phyloP scores from a whole-genome alignment of 345 rosid genomes.

The Eucalyptus curtisii region DNA sequence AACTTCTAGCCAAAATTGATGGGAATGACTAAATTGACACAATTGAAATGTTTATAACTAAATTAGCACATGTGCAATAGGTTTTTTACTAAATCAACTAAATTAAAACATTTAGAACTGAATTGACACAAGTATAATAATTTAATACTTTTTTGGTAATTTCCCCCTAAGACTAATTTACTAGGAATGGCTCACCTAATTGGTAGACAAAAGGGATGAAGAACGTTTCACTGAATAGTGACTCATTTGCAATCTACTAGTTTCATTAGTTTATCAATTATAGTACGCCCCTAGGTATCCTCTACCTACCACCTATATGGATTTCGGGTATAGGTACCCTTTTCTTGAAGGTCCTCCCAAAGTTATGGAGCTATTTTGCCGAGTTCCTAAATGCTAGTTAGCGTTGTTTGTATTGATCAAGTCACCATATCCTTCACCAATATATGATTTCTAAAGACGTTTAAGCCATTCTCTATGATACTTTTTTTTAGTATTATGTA shows the following conservation, averaged over 20 bases:
- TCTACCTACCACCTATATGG: too few species aligned
- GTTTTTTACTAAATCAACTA: background rate
- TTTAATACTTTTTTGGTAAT: too few species aligned
- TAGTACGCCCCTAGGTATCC: background rate
- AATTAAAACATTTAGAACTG: too few species aligned
- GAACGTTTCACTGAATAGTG: background rate
- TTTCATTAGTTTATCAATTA: background rate
- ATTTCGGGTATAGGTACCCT: too few species aligned
- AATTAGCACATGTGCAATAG: rapidly evolving
- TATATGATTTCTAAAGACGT: background rate
- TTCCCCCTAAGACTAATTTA: background rate
- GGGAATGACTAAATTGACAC: background rate
- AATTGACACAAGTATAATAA: background rate
- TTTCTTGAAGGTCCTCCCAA: too few species aligned
- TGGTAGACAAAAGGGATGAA: background rate
- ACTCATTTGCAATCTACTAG: background rate
- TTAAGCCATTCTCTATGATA: background rate
- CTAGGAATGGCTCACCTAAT: background rate
- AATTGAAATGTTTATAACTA: too few species aligned
- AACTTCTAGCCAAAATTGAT: background rate
- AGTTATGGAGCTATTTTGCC: too few species aligned
- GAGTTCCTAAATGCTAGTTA: background rate
- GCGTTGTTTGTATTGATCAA: background rate
- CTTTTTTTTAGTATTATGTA: background rate
- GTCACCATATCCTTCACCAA: background rate